These are phyloP conservation scores for Spinacia oleracea DNA, from an alignment of 179 eudicot genomes.

Conservation along the genomic window DNA sequence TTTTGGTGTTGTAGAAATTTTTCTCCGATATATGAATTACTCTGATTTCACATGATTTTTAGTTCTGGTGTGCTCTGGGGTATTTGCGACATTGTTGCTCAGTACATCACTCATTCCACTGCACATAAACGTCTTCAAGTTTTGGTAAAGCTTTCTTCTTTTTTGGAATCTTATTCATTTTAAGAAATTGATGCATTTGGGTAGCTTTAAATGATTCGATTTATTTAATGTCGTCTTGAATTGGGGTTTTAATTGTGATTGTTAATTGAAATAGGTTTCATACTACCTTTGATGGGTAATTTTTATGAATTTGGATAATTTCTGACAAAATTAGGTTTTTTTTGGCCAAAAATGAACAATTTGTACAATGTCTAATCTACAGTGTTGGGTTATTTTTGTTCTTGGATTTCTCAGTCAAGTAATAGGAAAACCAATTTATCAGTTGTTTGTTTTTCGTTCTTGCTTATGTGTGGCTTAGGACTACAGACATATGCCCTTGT, in stretches of 20 bases:
- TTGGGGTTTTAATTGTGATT: not conserved
- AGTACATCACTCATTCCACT: conserved; percentile 38
- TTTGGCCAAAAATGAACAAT: not conserved
- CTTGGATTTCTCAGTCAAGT: not conserved
- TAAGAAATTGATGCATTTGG: conserved; percentile 1
- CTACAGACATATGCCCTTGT: too few relatives aligned
- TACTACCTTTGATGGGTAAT: not conserved
- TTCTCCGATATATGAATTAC: too few relatives aligned
- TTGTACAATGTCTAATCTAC: not conserved
- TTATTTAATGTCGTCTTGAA: not conserved
- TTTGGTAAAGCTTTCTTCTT: conserved; percentile 20
- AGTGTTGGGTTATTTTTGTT: not conserved
- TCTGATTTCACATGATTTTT: too few relatives aligned
- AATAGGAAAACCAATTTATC: not conserved
- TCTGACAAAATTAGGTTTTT: not conserved
- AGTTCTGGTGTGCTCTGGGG: too few relatives aligned
- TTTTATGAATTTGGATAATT: not conserved
- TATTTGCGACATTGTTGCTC: conserved; percentile 32
- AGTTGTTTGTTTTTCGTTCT: not conserved
- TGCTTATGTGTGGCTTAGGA: not conserved
- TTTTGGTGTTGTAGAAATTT: too few relatives aligned
- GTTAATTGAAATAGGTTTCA: too few relatives aligned
- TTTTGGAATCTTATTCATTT: not conserved
- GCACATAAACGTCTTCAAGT: conserved; percentile 24
- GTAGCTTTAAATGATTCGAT: not conserved